These are phyloP conservation scores for Coemansia sp. DNA, from an alignment of 192 early-diverging fungal species.

Conservation along the genomic window DNA sequence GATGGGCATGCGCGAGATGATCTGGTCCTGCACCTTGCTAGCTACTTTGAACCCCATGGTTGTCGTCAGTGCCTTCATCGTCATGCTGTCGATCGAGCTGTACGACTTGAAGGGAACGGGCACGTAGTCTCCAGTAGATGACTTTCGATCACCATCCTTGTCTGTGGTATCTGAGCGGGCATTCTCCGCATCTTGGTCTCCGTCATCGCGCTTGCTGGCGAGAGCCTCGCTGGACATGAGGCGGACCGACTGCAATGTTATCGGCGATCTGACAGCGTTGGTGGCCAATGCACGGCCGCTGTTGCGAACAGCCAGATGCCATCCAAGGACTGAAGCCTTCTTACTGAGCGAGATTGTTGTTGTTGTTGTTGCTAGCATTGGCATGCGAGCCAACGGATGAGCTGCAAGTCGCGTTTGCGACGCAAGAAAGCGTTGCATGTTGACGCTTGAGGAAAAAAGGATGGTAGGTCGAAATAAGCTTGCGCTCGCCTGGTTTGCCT, in stretches of 20 bases:
- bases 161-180: neutral
- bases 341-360: neutral
- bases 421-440: constrained; percentile 2
- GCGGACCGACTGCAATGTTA: constrained; percentile 1
- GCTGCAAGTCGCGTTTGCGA: neutral
- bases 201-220: constrained; percentile 8
- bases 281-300: constrained; percentile 7
- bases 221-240: constrained; percentile 30
- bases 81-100: constrained; percentile 37
- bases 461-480: neutral
- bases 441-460: neutral
- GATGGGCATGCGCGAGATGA: constrained; percentile 70
- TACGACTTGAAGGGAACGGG: constrained; percentile 60
- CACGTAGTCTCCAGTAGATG: constrained; percentile 36
- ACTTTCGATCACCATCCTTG: neutral
- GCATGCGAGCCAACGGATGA: constrained; percentile 1
- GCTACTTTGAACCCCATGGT: constrained; percentile 75
- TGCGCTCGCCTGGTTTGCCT: neutral
- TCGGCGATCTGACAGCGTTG: neutral
- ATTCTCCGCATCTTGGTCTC: constrained; percentile 1
- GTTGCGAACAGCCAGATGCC: constrained; percentile 3
- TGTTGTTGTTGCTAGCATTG: neutral
- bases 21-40: constrained; percentile 82
- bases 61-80: constrained; percentile 58
- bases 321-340: neutral